A percentile compares a stretch with the other conserved stretches of the same genome.
phyloP scores from a whole-genome alignment of 441 rosid species.

The Kokia cookei region DNA sequence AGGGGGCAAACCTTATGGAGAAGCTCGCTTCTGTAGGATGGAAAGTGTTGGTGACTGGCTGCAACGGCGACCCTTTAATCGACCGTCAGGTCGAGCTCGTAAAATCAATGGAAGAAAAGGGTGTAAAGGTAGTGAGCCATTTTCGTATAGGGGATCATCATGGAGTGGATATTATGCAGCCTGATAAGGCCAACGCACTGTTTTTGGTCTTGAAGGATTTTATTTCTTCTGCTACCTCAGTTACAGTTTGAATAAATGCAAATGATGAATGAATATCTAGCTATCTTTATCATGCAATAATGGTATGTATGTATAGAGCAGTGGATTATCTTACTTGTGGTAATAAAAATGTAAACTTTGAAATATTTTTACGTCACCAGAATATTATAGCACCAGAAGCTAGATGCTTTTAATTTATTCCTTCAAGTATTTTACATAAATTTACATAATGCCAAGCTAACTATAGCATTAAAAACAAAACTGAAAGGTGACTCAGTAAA shows the following conservation, averaged over 20 bases:
- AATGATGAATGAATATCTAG: neutral
- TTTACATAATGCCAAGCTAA: conserved; percentile 1
- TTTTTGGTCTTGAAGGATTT: conserved; percentile 2
- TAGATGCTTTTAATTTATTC: conserved; percentile 9
- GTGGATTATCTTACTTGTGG: no score
- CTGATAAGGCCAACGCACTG: conserved; percentile 6
- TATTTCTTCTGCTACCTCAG: neutral
- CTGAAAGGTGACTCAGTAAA: conserved; percentile 11
- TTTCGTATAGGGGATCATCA: conserved; percentile 21
- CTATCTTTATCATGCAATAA: neutral
- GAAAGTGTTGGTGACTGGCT: conserved; percentile 21
- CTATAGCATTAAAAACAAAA: conserved; percentile 27
- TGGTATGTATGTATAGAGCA: no score
- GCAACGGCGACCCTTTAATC: conserved; percentile 24
- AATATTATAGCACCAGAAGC: neutral
- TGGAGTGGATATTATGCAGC: conserved; percentile 14
- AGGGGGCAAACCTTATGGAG: conserved; percentile 5
- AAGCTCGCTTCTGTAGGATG: conserved; percentile 17
- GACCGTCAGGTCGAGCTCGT: conserved; percentile 27
- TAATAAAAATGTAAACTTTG: no score
- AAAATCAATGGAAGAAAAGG: conserved; percentile 19
- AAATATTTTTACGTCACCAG: no score
- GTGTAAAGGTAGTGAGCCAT: conserved; percentile 10
- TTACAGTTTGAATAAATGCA: neutral
- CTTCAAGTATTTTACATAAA: conserved; percentile 6